Base-by-base conservation (phyloP, 208 protist genomes). In the Angomonas deanei region DNA sequence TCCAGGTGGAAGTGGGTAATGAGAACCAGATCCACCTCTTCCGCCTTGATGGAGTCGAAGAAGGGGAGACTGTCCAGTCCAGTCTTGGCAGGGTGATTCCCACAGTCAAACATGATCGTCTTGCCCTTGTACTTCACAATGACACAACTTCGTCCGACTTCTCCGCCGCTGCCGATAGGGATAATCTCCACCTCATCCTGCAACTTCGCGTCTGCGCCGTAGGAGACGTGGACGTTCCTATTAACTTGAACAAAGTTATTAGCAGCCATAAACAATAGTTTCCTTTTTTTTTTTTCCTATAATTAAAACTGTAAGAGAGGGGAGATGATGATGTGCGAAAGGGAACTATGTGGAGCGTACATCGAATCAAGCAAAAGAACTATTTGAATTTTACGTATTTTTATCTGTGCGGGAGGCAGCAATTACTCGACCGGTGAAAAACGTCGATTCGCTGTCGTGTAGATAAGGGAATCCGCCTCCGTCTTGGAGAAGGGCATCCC, bases 1-100 rank as follows among this genome's bases (percentile, higher is more conserved):
- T 99, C 97, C 17, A 99, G 86, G 74, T 99, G 97, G 77, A 99
- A 99, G 77, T 99, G 97, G 24, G 87, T 98, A 54, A 99, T 88
- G 34, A 99, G 84, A 27, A 98, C 79, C 48, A 99, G 47, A 64
- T 99, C 97, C 19, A 99, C 84, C 59, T 93, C 75, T 0, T 88
- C 78, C 38, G 84, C 82, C 48, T 97, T 88, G 70, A 99, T 93
- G 47, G 84, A 83, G 79, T 99, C 98, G 73, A 99, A 99, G 67
- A 96, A 99, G 11, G 98, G 98, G 21, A 99, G 85, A 1, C 88
- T 91, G 60, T 88, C 92, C 19, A 97, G 69, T 17, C 98, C 98
- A 32, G 74, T 95, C 66, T 93, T 91, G 11, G 92, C 98, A 8
- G 98, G 98, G 73, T 99, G 98, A 52, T 99, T 96, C 46, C 98